phyloP scores from a whole-genome alignment of 768 basidiomycete species.

The Leucocoprinus sp. region DNA sequence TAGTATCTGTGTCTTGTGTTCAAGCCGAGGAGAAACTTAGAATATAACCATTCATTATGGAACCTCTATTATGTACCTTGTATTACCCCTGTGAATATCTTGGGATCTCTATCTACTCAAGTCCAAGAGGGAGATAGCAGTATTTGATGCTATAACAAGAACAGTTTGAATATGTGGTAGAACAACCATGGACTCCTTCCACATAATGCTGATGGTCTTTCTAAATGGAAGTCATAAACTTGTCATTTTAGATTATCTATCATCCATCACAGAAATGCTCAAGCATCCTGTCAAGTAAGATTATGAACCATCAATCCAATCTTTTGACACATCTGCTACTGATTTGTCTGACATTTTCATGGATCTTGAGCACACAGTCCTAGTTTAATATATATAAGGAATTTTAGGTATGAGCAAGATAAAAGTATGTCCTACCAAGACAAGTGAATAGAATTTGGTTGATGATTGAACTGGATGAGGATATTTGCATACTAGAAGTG shows the following conservation, averaged over 20 bases:
- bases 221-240: conserved; percentile 11
- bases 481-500: neutral
- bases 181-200: conserved; percentile 6
- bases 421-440: no score
- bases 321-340: conserved; percentile 4
- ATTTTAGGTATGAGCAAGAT: no score
- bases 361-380: no score
- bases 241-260: no score
- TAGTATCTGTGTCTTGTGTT: conserved; percentile 4
- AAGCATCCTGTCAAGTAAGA: conserved; percentile 9
- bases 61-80: no score
- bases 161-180: conserved; percentile 13
- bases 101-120: conserved; percentile 5
- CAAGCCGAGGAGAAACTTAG: conserved; percentile 10
- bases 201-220: neutral
- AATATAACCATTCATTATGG: no score
- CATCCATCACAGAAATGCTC: no score
- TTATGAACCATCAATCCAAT: conserved; percentile 8
- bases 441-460: no score
- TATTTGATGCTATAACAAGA: conserved; percentile 5
- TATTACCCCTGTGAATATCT: no score
- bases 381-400: no score
- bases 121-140: conserved; percentile 2
- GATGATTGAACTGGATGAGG: conserved; percentile 6
- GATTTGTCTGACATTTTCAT: no score